Conservation (phyloP, 2,329 filamentous ascomycete species). For the Periglandula ipomoeae region DNA sequence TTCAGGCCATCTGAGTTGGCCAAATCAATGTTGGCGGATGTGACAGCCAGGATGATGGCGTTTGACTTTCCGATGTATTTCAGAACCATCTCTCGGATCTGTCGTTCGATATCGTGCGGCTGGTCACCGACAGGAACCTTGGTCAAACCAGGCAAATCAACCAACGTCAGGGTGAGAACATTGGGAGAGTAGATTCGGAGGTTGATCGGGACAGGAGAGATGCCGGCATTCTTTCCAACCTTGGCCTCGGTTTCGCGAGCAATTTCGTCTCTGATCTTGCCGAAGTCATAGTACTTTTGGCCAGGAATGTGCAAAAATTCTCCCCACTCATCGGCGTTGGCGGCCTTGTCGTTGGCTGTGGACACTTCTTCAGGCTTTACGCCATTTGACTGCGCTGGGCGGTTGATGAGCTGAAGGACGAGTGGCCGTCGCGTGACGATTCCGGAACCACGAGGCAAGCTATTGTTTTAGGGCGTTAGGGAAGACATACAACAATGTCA, state of each 20-base stretch:
- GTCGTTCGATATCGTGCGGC: conserved; percentile 89
- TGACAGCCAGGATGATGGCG: conserved; percentile 94
- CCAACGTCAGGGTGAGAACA: conserved; percentile 90
- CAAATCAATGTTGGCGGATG: conserved; percentile 93
- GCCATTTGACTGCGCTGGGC: conserved; percentile 66
- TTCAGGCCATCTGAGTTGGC: conserved; percentile 98
- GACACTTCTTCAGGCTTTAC: conserved; percentile 56
- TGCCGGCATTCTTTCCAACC: conserved; percentile 91
- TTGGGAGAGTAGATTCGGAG: conserved; percentile 97
- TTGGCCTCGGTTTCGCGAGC: conserved; percentile 93
- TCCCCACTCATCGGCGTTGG: conserved; percentile 94
- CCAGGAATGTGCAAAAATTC: conserved; percentile 97
- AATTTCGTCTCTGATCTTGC: conserved; percentile 97
- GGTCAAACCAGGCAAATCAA: conserved; percentile 92
- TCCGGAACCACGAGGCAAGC: conserved; percentile 90
- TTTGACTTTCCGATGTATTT: conserved; percentile 99
- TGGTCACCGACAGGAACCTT: conserved; percentile 96
- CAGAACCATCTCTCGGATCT: conserved; percentile 96
- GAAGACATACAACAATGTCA: not conserved
- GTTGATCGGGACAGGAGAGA: conserved; percentile 95
- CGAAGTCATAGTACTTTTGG: conserved; percentile 96
- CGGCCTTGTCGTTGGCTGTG: conserved; percentile 68
- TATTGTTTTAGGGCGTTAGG: conserved; percentile 27
- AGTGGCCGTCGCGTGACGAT: conserved; percentile 95
- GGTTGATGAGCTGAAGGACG: conserved; percentile 96